Base-by-base conservation (phyloP, 305 asterid genomes). In the Andrographis paniculata region DNA sequence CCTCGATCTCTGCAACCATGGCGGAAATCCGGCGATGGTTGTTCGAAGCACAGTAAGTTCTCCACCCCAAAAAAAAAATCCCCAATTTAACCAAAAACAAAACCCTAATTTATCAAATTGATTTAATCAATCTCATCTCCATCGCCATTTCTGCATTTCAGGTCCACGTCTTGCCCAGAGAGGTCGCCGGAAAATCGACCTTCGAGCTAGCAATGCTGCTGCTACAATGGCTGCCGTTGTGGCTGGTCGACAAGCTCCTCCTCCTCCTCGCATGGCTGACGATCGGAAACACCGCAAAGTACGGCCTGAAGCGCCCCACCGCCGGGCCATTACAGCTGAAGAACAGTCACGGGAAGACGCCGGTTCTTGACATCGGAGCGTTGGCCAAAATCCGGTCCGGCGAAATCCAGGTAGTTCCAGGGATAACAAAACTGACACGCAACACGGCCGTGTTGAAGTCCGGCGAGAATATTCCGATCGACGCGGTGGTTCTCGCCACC, bases 121-220 rank as follows among this genome's bases (percentile, higher is more conserved):
- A n/a, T n/a, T n/a, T n/a, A n/a, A n/a, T n/a, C n/a, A n/a, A n/a
- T n/a, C n/a, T n/a, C n/a, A n/a, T n/a, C n/a, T n/a, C n/a, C n/a
- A n/a, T n/a, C n/a, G n/a, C n/a, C n/a, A n/a, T n/a, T n/a, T n/a
- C n/a, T n/a, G n/a, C n/a, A n/a, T 18, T 59, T 33, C 72, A 81
- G 93, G 82, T 83, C 47, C 94, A 83, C 59, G 68, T 83, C 1
- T 56, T 83, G 37, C 94, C 92, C 0, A 55, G 94, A 42, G 85
- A 80, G 53, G 51, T 77, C 0, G 58, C 71, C 18, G 87, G 94
- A 0, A 83, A 71, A 56, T 83, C 94, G 11, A 73, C 83, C 1
- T 83, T 80, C 20, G 85, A 81, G 36, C 33, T 78, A 9, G 84
- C 93, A 0, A 59, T 80, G 71, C 19, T 70, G 9, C 23, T 84